These are phyloP conservation scores for Cornus suecica DNA, from an alignment of 148 eudicot species.

Conservation along the genomic window DNA sequence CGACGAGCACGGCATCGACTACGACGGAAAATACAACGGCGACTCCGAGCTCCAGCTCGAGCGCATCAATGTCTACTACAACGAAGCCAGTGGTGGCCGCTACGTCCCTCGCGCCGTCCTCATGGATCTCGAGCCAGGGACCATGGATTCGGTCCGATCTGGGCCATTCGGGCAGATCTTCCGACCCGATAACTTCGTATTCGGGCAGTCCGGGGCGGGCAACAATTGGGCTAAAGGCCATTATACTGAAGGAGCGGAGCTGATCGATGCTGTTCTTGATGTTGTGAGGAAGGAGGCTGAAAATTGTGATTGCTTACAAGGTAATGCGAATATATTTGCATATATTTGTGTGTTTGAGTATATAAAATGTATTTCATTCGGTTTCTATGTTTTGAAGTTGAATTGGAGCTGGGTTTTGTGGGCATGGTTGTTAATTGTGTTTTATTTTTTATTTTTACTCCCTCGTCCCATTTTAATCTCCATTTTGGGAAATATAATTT, in stretches of 20 bases:
- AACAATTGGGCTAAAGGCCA: constrained; percentile 10
- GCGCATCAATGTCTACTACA: constrained; percentile 5
- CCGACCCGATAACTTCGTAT: constrained; percentile 6
- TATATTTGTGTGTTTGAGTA: too few species aligned
- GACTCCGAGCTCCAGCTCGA: constrained; percentile 2
- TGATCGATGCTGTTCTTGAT: constrained; percentile 9
- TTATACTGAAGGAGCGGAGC: constrained; percentile 9
- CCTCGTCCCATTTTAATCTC: too few species aligned
- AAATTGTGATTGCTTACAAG: constrained; percentile 8
- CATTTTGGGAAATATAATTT: too few species aligned
- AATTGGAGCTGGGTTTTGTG: too few species aligned
- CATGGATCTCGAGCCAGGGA: constrained; percentile 3
- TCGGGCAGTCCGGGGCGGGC: constrained; percentile 7
- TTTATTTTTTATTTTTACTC: too few species aligned
- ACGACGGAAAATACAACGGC: background rate
- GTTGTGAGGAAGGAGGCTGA: constrained; percentile 10
- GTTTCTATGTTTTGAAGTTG: too few species aligned
- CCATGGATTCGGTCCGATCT: constrained; percentile 5
- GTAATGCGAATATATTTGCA: background rate
- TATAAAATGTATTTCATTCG: too few species aligned
- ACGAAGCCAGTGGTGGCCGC: constrained; percentile 1
- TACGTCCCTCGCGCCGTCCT: constrained; percentile 8
- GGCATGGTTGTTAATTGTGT: too few species aligned
- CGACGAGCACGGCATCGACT: constrained; percentile 2
- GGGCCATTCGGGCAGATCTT: constrained; percentile 6